Conservation (phyloP, 768 basidiomycete species). For the Xerocomellus dryophilus region DNA sequence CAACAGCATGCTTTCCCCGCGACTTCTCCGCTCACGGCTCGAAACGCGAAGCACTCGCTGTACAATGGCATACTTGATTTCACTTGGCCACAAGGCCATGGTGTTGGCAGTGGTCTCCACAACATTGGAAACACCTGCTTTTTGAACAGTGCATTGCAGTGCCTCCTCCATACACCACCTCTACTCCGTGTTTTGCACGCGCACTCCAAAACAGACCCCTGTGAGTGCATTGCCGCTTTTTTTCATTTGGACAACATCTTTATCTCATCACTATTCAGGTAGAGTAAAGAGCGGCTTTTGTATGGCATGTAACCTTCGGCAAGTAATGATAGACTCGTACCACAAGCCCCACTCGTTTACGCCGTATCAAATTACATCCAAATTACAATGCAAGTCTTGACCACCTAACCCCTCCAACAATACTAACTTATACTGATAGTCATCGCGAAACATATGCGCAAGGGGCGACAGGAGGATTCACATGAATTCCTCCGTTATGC, state of each 20-base stretch:
- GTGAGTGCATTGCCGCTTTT: slow-evolving; percentile 42
- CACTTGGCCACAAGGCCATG: slow-evolving; percentile 54
- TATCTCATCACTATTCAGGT: slow-evolving; percentile 32
- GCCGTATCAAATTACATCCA: slow-evolving; percentile 62
- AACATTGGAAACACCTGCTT: slow-evolving; percentile 96
- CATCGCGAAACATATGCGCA: slow-evolving; percentile 88
- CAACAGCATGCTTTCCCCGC: slow-evolving; percentile 31
- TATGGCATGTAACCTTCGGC: slow-evolving; percentile 70
- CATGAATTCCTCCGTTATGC: slow-evolving; percentile 97
- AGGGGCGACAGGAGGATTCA: slow-evolving; percentile 94
- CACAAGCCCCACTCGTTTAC: slow-evolving; percentile 47
- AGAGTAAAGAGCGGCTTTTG: slow-evolving; percentile 56
- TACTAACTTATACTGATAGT: slow-evolving; percentile 40
- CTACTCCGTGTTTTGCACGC: slow-evolving; percentile 59
- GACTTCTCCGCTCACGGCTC: slow-evolving; percentile 19
- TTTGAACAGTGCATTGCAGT: slow-evolving; percentile 91
- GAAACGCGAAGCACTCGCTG: slow-evolving; percentile 38
- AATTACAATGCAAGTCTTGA: slow-evolving; percentile 60
- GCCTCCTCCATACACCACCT: slow-evolving; percentile 88
- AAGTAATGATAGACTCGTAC: slow-evolving; percentile 56
- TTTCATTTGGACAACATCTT: not conserved
- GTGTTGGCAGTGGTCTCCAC: slow-evolving; percentile 61
- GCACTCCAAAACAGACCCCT: slow-evolving; percentile 51
- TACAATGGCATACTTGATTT: slow-evolving; percentile 56
- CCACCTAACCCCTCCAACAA: not conserved